phyloP scores from a whole-genome alignment of 73 alveolate genomes.

The Durusdinium trenchii region DNA sequence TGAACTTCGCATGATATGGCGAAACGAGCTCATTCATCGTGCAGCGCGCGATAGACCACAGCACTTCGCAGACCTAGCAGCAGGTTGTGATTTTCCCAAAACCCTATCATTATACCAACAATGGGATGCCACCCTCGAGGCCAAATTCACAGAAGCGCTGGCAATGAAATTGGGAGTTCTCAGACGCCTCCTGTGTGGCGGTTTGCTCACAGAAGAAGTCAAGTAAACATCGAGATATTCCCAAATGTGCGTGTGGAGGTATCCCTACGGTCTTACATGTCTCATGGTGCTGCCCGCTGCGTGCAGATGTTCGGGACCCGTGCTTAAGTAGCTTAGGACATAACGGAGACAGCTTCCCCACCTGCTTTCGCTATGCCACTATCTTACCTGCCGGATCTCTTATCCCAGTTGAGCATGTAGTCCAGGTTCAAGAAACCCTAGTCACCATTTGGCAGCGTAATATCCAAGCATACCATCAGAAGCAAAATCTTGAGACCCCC shows the following conservation, averaged over 20 bases:
- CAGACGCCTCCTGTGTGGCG: neutral
- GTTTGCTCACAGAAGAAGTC: neutral
- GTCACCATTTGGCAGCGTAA: constrained; percentile 1
- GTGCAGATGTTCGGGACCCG: neutral
- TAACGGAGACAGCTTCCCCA: neutral
- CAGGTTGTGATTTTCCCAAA: neutral
- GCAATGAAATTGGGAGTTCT: neutral
- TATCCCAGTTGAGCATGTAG: neutral
- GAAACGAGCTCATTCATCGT: neutral
- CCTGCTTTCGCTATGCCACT: neutral
- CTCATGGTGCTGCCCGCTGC: neutral
- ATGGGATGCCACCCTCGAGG: neutral
- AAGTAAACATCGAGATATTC: neutral
- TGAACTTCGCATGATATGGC: neutral
- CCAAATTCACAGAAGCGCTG: neutral
- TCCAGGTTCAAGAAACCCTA: neutral
- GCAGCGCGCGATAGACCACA: constrained; percentile 12
- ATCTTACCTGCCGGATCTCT: neutral
- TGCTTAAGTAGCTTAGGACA: neutral
- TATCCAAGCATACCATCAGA: neutral
- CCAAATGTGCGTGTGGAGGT: neutral
- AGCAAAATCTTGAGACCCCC: too few species aligned
- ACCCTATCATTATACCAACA: neutral
- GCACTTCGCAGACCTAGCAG: neutral
- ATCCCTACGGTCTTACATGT: neutral